Evolutionary conservation across 176 grass and related monocot genomes (phyloP).

Genomic region (Zoysia japonica): DNA sequence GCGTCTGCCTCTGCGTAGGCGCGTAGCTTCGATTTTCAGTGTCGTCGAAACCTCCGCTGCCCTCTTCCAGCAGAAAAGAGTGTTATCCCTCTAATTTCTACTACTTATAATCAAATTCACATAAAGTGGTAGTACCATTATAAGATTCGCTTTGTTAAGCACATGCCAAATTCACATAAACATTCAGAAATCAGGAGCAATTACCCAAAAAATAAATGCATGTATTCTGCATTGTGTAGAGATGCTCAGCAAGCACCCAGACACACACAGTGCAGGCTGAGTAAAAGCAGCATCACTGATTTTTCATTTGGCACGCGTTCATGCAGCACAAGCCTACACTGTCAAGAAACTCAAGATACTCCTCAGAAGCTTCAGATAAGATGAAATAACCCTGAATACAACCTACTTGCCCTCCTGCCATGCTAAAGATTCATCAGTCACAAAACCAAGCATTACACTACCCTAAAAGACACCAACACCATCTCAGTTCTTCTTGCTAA

Average conservation of each 20-base stretch:
- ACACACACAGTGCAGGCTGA: not conserved
- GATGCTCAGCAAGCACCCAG: not conserved
- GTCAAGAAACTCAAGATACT: not conserved
- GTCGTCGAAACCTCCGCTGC: too few relatives aligned
- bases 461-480: not conserved
- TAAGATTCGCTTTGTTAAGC: too few relatives aligned
- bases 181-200: too few relatives aligned
- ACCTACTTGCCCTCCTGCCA: not conserved
- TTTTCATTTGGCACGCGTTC: not conserved
- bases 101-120: too few relatives aligned
- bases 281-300: not conserved
- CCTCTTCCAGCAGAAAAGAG: too few relatives aligned
- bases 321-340: not conserved
- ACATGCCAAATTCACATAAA: too few relatives aligned
- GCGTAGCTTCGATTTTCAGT: too few relatives aligned
- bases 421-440: conserved; percentile 24
- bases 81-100: too few relatives aligned
- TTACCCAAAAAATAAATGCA: not conserved
- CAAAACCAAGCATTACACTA: conserved; percentile 12
- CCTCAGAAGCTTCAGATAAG: not conserved
- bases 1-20: too few relatives aligned
- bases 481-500: conserved; percentile 17
- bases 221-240: not conserved
- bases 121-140: too few relatives aligned
- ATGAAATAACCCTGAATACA: conserved; percentile 3